Percentiles rank a stretch among this genome's conserved stretches.
Conservation (phyloP, 768 basidiomycete genomes). For the Lactarius deliciosus region DNA sequence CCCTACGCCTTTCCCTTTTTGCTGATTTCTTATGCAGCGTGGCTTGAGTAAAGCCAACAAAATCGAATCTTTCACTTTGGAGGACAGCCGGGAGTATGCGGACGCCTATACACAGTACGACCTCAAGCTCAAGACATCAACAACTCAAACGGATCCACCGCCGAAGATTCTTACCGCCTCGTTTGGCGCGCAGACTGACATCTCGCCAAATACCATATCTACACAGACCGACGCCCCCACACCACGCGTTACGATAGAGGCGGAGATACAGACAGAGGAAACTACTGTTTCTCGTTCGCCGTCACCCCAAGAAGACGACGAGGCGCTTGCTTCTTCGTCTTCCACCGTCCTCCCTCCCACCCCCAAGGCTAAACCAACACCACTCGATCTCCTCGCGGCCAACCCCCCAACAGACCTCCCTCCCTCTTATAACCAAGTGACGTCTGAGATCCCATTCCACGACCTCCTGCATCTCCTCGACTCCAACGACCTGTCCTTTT, state of each 20-base stretch:
- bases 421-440: slow-evolving; percentile 68
- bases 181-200: slow-evolving; percentile 52
- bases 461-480: slow-evolving; percentile 31
- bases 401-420: slow-evolving; percentile 53
- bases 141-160: slow-evolving; percentile 63
- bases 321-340: slow-evolving; percentile 68
- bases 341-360: slow-evolving; percentile 72
- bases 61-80: slow-evolving; percentile 44
- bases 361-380: slow-evolving; percentile 47
- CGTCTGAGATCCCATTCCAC: slow-evolving; percentile 36
- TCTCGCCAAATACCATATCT: slow-evolving; percentile 16
- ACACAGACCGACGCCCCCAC: slow-evolving; percentile 33
- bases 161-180: slow-evolving; percentile 48
- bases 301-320: slow-evolving; percentile 46
- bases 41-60: slow-evolving; percentile 60
- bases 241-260: slow-evolving; percentile 43
- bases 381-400: slow-evolving; percentile 17
- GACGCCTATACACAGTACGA: slow-evolving; percentile 76
- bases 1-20: background rate
- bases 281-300: slow-evolving; percentile 44
- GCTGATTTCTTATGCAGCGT: slow-evolving; percentile 14
- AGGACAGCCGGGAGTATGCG: slow-evolving; percentile 72
- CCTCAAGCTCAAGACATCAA: slow-evolving; percentile 44
- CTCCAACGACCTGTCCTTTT: slow-evolving; percentile 24
- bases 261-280: slow-evolving; percentile 67